Conservation (phyloP, 1,284 basidiomycete species). For the Irpex sp. region DNA sequence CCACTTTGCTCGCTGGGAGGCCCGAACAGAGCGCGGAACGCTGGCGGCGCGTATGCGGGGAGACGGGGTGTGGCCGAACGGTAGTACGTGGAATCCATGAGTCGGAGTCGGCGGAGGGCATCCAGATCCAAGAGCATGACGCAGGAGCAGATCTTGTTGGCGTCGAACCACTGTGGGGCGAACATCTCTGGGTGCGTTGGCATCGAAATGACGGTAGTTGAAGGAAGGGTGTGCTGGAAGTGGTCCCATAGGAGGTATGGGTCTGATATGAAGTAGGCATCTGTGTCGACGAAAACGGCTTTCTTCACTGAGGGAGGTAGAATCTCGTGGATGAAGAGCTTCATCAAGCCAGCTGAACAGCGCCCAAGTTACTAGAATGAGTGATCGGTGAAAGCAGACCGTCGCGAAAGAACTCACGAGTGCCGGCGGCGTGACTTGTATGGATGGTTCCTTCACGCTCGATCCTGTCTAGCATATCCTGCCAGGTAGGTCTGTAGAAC, state of each 20-base stretch:
- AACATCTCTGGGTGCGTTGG: slow-evolving; percentile 39
- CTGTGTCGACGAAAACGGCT: slow-evolving; percentile 45
- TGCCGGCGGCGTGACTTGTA: slow-evolving; percentile 43
- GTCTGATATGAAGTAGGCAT: slow-evolving; percentile 44
- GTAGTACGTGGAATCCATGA: slow-evolving; percentile 45
- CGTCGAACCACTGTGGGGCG: slow-evolving; percentile 38
- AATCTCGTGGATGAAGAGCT: slow-evolving; percentile 45
- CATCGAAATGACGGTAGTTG: slow-evolving; percentile 37
- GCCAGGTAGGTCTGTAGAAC: slow-evolving; percentile 36
- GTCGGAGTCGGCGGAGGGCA: slow-evolving; percentile 37
- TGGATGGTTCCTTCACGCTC: slow-evolving; percentile 41
- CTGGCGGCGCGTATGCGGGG: slow-evolving; percentile 33
- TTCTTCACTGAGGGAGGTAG: slow-evolving; percentile 35
- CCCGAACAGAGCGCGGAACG: slow-evolving; percentile 42
- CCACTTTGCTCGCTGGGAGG: slow-evolving; percentile 31
- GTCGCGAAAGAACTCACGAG: slow-evolving; percentile 31
- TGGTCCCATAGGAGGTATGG: slow-evolving; percentile 40
- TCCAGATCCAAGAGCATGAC: slow-evolving; percentile 46
- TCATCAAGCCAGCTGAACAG: slow-evolving; percentile 39
- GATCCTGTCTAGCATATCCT: slow-evolving; percentile 39
- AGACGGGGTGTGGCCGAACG: slow-evolving; percentile 16
- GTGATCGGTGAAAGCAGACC: neutral
- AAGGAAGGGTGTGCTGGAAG: slow-evolving; percentile 28
- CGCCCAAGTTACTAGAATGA: neutral
- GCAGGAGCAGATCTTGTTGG: slow-evolving; percentile 42